Conservation (phyloP, 257 asterid genomes). For the Prunella vulgaris region DNA sequence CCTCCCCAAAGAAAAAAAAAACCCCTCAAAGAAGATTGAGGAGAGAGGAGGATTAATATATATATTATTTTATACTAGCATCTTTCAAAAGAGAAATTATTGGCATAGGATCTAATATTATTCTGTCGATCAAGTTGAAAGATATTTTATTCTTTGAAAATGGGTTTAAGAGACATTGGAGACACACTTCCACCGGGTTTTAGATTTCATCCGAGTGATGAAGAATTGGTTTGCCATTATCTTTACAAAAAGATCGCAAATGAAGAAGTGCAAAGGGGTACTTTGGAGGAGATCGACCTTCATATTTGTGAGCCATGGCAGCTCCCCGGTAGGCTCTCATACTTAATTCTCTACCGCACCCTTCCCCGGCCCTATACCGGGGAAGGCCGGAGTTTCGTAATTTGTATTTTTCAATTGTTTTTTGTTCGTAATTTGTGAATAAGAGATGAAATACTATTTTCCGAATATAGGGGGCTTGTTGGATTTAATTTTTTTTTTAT, state of each 20-base stretch:
- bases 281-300: slow-evolving; percentile 75
- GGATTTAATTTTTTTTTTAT: too few relatives aligned
- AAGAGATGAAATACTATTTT: neutral
- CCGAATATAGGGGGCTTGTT: neutral
- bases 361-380: too few relatives aligned
- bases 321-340: slow-evolving; percentile 54
- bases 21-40: neutral
- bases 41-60: neutral
- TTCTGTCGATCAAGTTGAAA: too few relatives aligned
- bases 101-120: neutral
- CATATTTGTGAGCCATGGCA: slow-evolving; percentile 97
- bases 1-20: neutral
- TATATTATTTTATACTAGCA: neutral
- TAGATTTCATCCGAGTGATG: slow-evolving; percentile 85
- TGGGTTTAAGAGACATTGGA: slow-evolving; percentile 75
- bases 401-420: too few relatives aligned
- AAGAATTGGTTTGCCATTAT: slow-evolving; percentile 79
- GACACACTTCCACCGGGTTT: slow-evolving; percentile 77
- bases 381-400: too few relatives aligned
- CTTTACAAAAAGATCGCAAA: slow-evolving; percentile 59
- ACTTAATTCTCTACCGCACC: too few relatives aligned
- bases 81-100: neutral
- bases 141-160: neutral
- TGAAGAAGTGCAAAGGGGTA: slow-evolving; percentile 34
- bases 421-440: neutral